phyloP scores from a whole-genome alignment of 1,284 basidiomycete genomes.

The Coriolopsis trogii region DNA sequence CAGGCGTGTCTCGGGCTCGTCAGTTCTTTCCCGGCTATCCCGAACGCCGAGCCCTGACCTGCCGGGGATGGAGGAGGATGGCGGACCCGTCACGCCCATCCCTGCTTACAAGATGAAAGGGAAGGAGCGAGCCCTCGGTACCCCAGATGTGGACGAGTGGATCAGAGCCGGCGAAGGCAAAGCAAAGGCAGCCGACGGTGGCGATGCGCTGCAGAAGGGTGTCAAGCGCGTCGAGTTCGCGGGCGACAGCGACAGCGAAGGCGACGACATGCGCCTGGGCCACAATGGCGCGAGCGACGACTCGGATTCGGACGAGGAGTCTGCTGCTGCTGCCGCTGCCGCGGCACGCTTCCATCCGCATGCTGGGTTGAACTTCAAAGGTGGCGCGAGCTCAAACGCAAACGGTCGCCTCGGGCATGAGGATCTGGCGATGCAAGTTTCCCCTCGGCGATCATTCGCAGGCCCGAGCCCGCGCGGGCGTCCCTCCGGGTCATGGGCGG shows the following conservation, averaged over 20 bases:
- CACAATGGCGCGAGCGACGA: background rate
- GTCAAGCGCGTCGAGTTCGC: constrained; percentile 36
- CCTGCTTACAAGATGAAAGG: constrained; percentile 34
- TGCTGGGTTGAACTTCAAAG: constrained; percentile 6
- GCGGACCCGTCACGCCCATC: constrained; percentile 47
- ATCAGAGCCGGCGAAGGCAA: constrained; percentile 36
- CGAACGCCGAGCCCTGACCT: constrained; percentile 60
- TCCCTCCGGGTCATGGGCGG: constrained; percentile 30
- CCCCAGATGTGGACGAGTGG: constrained; percentile 55
- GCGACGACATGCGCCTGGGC: constrained; percentile 16
- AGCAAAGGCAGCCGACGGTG: background rate
- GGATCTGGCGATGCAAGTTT: constrained; percentile 57
- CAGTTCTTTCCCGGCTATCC: constrained; percentile 25
- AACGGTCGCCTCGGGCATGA: background rate
- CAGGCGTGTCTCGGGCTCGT: constrained; percentile 21
- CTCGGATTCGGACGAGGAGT: constrained; percentile 23
- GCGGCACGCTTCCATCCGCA: background rate
- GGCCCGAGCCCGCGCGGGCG: constrained; percentile 6
- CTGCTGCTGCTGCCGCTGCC: background rate
- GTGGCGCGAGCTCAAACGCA: background rate
- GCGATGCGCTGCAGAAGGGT: constrained; percentile 22
- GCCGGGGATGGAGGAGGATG: constrained; percentile 37
- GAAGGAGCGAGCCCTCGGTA: constrained; percentile 37
- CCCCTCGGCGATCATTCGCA: constrained; percentile 50
- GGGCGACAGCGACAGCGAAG: constrained; percentile 29